Conservation (phyloP, 2,329 filamentous ascomycete genomes). For the Tolypocladium sp. region DNA sequence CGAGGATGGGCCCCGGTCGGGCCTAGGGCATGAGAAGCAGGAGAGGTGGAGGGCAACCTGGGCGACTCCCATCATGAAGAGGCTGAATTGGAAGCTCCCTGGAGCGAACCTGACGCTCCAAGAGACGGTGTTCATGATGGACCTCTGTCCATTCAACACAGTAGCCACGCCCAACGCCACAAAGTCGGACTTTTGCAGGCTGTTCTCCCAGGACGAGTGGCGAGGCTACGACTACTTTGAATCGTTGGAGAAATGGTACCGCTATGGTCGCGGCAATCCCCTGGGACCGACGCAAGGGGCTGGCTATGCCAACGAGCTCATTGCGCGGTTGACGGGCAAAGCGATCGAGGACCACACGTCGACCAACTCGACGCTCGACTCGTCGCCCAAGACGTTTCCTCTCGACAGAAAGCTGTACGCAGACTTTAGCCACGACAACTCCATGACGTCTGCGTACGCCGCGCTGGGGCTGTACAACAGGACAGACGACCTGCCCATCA, state of each 20-base stretch:
- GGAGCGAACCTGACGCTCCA: slow-evolving; percentile 54
- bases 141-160: slow-evolving; percentile 78
- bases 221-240: slow-evolving; percentile 71
- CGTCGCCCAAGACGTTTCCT: slow-evolving; percentile 60
- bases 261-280: slow-evolving; percentile 65
- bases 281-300: slow-evolving; percentile 80
- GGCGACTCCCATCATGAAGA: slow-evolving; percentile 54
- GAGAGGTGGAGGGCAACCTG: slow-evolving; percentile 54
- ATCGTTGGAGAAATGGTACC: slow-evolving; percentile 77
- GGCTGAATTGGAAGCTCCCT: slow-evolving; percentile 59
- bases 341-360: slow-evolving; percentile 65
- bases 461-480: slow-evolving; percentile 71
- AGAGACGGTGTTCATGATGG: slow-evolving; percentile 70
- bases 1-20: slow-evolving; percentile 45
- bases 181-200: slow-evolving; percentile 62
- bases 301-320: slow-evolving; percentile 79
- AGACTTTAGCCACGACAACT: slow-evolving; percentile 89
- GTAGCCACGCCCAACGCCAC: slow-evolving; percentile 45
- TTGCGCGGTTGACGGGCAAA: slow-evolving; percentile 64
- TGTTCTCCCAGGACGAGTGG: slow-evolving; percentile 72
- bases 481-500: slow-evolving; percentile 44
- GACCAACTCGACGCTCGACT: slow-evolving; percentile 71
- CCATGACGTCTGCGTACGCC: slow-evolving; percentile 67
- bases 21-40: slow-evolving; percentile 41
- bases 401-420: slow-evolving; percentile 63